Base-by-base conservation (phyloP, 805 yeast species). In the Vanderwaltozyma verrucispora region DNA sequence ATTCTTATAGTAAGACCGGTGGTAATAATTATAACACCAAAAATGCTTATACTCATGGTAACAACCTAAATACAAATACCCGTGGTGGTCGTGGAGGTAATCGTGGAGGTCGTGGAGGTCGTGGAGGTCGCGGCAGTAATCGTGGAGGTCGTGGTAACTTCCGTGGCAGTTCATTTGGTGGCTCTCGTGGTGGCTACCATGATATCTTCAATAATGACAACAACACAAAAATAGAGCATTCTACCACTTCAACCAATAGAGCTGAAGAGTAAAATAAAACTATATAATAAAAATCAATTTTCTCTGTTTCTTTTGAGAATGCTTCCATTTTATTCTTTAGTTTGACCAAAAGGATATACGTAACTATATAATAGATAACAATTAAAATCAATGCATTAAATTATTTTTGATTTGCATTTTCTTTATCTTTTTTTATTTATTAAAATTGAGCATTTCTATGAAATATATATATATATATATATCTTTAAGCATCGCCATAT, bases 401-500 rank as follows among this genome's bases (percentile, higher is more conserved):
- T 10, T 24, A 8, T 24, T 24, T 24, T 24, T 11, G 5, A 24
- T 24, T 24, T n/a, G n/a, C n/a, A n/a, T n/a, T n/a, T n/a, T n/a
- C n/a, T n/a, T n/a, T 33, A 17, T 19, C 16, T 16, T 15, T 19
- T 19, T 5, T 33, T 21, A 14, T 27, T 27, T 20, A 28, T n/a
- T n/a, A n/a, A n/a, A n/a, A n/a, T n/a, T n/a, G n/a, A n/a, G n/a
- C n/a, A n/a, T n/a, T n/a, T n/a, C n/a, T n/a, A n/a, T n/a, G 24
- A 21, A 10, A 21, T 21, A n/a, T 27, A 33, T 28, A 28, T 4
- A 24, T 24, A 24, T 7, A 8, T 11, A 24, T 24, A 10, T 24
- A 24, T 10, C 12, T 27, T 33, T 27, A 19, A 28, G 41, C 33
- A 21, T 37, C 31, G 23, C 42, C 62, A 50, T 82, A 83, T 14